A percentile compares a stretch with the other conserved stretches of the same genome.
Evolutionary conservation across 352 stramenopile genomes (phyloP).

Genomic region (Pythium phragmitis): DNA sequence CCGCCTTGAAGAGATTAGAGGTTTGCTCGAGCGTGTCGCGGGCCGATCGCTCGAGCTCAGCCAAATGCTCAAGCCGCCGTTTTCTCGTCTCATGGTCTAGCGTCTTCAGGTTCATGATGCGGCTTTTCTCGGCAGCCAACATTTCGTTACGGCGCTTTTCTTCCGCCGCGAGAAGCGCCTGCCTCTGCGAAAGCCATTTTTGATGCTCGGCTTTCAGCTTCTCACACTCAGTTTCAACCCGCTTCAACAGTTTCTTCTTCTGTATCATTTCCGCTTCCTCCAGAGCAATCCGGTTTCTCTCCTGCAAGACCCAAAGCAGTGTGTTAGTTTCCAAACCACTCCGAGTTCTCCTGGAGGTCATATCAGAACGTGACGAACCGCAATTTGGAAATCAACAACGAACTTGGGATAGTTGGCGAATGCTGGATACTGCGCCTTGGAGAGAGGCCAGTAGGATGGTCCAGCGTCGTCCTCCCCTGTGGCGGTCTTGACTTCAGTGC

Average conservation of each 20-base stretch:
- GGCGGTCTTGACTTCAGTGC: background rate
- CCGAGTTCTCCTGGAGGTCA: background rate
- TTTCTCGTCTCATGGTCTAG: conserved; percentile 70
- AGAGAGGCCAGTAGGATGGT: conserved; percentile 51
- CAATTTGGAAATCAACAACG: conserved; percentile 83
- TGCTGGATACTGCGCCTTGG: conserved; percentile 71
- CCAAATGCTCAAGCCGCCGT: conserved; percentile 57
- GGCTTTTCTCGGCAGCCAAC: conserved; percentile 56
- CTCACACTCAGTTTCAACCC: conserved; percentile 49
- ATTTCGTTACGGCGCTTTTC: conserved; percentile 59
- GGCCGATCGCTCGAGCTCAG: conserved; percentile 56
- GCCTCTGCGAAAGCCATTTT: conserved; percentile 65
- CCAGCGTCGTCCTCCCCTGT: background rate
- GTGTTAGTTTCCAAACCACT: background rate
- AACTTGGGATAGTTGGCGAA: conserved; percentile 80
- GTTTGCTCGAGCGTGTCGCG: conserved; percentile 65
- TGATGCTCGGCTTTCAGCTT: conserved; percentile 62
- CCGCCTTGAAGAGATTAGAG: conserved; percentile 56
- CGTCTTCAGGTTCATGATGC: conserved; percentile 69
- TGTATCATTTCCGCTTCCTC: conserved; percentile 65
- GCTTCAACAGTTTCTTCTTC: conserved; percentile 61
- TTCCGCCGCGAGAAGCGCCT: conserved; percentile 55
- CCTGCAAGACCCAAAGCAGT: conserved; percentile 33
- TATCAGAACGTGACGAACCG: conserved; percentile 36
- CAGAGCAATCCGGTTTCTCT: conserved; percentile 77